phyloP scores from a whole-genome alignment of 1,139 yeast species.

The Lodderomyces margitis region DNA sequence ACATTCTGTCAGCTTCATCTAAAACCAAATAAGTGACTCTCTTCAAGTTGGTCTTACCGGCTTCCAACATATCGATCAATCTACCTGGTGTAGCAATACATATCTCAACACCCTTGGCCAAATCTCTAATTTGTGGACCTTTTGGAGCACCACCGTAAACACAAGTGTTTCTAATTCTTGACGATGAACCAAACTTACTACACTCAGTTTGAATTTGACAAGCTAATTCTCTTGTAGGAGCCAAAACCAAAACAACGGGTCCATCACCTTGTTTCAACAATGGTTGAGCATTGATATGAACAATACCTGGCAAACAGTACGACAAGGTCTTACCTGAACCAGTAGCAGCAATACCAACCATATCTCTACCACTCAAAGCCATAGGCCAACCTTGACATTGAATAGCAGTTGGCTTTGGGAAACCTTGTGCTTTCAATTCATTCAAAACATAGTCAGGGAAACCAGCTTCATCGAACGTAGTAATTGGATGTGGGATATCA shows the following conservation, averaged over 20 bases:
- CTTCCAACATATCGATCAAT: slow-evolving; percentile 94
- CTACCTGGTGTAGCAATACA: slow-evolving; percentile 98
- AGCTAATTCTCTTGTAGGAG: slow-evolving; percentile 98
- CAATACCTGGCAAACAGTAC: slow-evolving; percentile 94
- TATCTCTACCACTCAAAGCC: slow-evolving; percentile 98
- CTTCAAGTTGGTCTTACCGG: slow-evolving; percentile 90
- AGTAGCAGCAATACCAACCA: slow-evolving; percentile 98
- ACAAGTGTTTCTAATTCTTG: slow-evolving; percentile 95
- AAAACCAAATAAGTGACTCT: slow-evolving; percentile 95
- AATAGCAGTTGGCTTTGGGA: slow-evolving; percentile 90
- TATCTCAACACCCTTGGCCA: slow-evolving; percentile 93
- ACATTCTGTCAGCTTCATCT: slow-evolving; percentile 96
- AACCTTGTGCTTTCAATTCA: slow-evolving; percentile 90
- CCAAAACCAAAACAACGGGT: slow-evolving; percentile 91
- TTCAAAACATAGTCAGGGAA: slow-evolving; percentile 90
- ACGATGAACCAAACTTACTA: slow-evolving; percentile 86
- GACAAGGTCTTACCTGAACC: slow-evolving; percentile 98
- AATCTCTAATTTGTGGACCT: slow-evolving; percentile 95
- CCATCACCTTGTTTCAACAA: slow-evolving; percentile 92
- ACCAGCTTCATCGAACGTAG: slow-evolving; percentile 91
- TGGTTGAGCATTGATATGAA: slow-evolving; percentile 98
- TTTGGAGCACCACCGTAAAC: slow-evolving; percentile 99
- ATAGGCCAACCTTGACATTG: slow-evolving; percentile 99
- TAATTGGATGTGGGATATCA: slow-evolving; percentile 92
- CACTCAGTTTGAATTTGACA: slow-evolving; percentile 97